Conservation (phyloP, 331 rosid genomes). For the Erythrophleum ivorense region DNA sequence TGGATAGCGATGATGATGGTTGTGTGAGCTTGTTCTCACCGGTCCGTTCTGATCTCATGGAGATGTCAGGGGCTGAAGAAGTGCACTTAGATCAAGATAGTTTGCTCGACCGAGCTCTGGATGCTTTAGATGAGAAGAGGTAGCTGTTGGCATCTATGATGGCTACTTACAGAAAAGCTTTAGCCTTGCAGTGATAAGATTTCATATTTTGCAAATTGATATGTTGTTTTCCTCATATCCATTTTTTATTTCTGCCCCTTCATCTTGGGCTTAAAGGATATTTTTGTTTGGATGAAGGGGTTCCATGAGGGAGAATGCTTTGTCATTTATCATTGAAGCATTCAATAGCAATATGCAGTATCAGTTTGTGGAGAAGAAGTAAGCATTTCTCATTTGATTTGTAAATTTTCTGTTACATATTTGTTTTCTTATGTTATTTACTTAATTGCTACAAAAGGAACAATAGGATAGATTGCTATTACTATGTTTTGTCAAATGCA, state of each 20-base stretch:
- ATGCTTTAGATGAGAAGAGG: constrained; percentile 89
- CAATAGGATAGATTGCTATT: neutral
- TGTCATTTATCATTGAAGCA: constrained; percentile 65
- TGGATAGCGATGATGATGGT: constrained; percentile 85
- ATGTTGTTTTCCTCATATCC: neutral
- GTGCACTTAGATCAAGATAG: constrained; percentile 66
- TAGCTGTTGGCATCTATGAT: constrained; percentile 13
- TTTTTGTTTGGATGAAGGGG: constrained; percentile 61
- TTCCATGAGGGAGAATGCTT: constrained; percentile 81
- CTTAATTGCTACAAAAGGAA: neutral
- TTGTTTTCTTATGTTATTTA: neutral
- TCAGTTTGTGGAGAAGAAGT: constrained; percentile 87
- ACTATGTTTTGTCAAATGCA: constrained; percentile 4
- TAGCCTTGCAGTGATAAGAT: constrained; percentile 12
- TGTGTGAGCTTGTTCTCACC: constrained; percentile 88
- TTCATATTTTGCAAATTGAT: neutral
- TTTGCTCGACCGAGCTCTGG: constrained; percentile 90
- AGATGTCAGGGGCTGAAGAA: constrained; percentile 63
- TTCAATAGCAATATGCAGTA: constrained; percentile 74
- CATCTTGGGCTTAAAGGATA: neutral
- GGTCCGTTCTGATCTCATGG: constrained; percentile 63
- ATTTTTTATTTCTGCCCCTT: neutral
- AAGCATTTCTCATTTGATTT: constrained; percentile 37
- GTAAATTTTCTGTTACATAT: neutral
- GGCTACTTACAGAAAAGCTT: neutral